Evolutionary conservation across 2,329 filamentous ascomycete genomes (phyloP), one percentile per base, ranked within the genome.

Genomic region (Neopestalotiopsis sp.): DNA sequence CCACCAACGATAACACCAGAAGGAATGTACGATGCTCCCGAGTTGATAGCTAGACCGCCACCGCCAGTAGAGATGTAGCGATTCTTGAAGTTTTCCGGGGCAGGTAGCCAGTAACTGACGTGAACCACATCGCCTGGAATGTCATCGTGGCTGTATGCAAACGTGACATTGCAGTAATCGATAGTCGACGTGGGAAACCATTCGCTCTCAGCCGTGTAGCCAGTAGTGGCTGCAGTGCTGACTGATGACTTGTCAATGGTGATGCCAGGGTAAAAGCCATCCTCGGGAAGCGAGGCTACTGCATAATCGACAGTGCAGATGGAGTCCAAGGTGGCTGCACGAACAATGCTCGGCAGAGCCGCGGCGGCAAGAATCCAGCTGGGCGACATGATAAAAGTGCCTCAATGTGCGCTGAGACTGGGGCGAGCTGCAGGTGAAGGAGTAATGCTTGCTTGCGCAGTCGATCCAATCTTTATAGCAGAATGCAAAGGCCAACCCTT

Each of bases 41-140:
- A 81, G 70, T 82, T 83, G 74, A 85, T 84, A 56, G 82, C 80
- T 56, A 79, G 81, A 4, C 84, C 84, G 61, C 82, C 84, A 9
- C 84, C 84, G 58, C 84, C 84, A 2, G 80, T 81, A 0, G 81
- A 77, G n/a, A 85, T 76, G 69, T 80, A 86, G 2, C 84, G 80
- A 61, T 83, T 84, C 71, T 84, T 72, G 72, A 83, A 86, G 28
- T 78, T 76, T 2, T 74, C 74, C 0, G 83, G 83, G 3, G 80
- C 71, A 0, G 84, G 84, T 10, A 85, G 76, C 76, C 80, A 84
- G 73, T 81, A 82, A 32, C 76, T 75, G 4, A 84, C 72, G 45
- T 77, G 73, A 0, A 84, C 80, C 4, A 69, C 67, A 67, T 82
- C 80, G 4, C 74, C 73, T 17, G n/a, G 10, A 13, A 72, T 66